Evolutionary conservation across 2,329 filamentous ascomycete genomes (phyloP).

Genomic region (Calonectria pseudoturangicola): DNA sequence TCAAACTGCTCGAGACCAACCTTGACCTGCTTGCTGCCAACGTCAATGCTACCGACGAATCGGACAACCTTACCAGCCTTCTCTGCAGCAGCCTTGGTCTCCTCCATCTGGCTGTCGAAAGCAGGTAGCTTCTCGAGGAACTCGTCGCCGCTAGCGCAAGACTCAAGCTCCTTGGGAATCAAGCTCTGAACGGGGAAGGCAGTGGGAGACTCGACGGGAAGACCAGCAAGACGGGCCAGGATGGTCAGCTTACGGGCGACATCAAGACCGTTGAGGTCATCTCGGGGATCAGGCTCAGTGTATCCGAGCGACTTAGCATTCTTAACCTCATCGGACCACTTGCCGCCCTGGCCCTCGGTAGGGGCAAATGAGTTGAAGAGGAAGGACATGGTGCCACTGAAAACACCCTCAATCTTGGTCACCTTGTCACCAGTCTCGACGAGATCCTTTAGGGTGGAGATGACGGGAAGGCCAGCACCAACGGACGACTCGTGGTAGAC

Average conservation of each 20-base stretch:
- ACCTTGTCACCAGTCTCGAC: constrained; percentile 94
- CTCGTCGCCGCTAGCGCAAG: constrained; percentile 84
- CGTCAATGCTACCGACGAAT: constrained; percentile 95
- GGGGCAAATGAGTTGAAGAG: constrained; percentile 98
- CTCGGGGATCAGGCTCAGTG: constrained; percentile 90
- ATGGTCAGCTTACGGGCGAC: constrained; percentile 98
- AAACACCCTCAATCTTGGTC: constrained; percentile 95
- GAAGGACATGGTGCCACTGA: constrained; percentile 98
- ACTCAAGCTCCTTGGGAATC: constrained; percentile 91
- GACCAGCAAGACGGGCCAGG: constrained; percentile 87
- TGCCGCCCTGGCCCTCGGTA: constrained; percentile 81
- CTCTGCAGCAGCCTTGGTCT: constrained; percentile 88
- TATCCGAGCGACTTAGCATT: constrained; percentile 96
- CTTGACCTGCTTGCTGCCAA: constrained; percentile 86
- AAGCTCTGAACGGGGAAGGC: constrained; percentile 95
- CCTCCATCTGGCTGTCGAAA: constrained; percentile 93
- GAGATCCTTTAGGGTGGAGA: constrained; percentile 95
- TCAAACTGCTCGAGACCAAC: constrained; percentile 95
- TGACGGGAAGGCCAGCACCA: constrained; percentile 93
- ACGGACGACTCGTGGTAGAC: constrained; percentile 97
- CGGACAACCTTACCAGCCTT: constrained; percentile 93
- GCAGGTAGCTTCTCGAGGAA: constrained; percentile 87
- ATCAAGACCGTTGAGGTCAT: constrained; percentile 91
- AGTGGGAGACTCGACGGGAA: constrained; percentile 88
- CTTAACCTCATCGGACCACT: constrained; percentile 93